phyloP scores from a whole-genome alignment of 2,329 filamentous ascomycete species.

The Pseudogymnoascus sp. region DNA sequence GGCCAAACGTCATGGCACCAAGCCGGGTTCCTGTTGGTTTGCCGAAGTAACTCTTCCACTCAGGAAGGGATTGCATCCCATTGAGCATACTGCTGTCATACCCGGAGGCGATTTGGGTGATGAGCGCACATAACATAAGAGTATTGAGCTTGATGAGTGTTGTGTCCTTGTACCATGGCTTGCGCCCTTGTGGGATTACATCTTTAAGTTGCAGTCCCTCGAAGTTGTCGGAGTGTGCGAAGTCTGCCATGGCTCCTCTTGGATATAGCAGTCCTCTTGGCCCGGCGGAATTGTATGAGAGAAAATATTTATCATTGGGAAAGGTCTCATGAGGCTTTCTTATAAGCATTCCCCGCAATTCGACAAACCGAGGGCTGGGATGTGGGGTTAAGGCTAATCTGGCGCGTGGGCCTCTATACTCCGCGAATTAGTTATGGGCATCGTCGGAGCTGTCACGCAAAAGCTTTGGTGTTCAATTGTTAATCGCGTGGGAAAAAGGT shows the following conservation, averaged over 20 bases:
- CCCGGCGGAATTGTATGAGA: neutral
- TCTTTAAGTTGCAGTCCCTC: slow-evolving; percentile 6
- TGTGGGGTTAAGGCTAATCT: neutral
- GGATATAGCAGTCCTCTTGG: neutral
- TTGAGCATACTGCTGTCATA: slow-evolving; percentile 23
- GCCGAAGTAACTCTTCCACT: slow-evolving; percentile 26
- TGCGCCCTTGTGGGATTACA: neutral
- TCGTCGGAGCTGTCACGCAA: neutral
- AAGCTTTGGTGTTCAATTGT: neutral
- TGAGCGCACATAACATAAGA: slow-evolving; percentile 25
- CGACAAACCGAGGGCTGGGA: neutral
- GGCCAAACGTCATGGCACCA: slow-evolving; percentile 31
- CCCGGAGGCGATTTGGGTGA: slow-evolving; percentile 27
- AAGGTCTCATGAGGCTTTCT: neutral
- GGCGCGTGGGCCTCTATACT: neutral
- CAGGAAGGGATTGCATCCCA: slow-evolving; percentile 12
- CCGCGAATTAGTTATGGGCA: neutral
- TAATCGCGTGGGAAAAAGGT: neutral
- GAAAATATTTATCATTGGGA: neutral
- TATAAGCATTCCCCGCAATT: slow-evolving; percentile 4
- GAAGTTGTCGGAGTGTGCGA: neutral
- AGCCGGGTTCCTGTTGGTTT: slow-evolving; percentile 30
- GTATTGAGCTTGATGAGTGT: slow-evolving; percentile 27
- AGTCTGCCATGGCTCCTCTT: neutral
- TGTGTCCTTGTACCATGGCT: slow-evolving; percentile 18